Percentiles rank a stretch among this genome's conserved stretches.
Evolutionary conservation across 768 basidiomycete species (phyloP).

Genomic region (Pisolithus tinctorius): DNA sequence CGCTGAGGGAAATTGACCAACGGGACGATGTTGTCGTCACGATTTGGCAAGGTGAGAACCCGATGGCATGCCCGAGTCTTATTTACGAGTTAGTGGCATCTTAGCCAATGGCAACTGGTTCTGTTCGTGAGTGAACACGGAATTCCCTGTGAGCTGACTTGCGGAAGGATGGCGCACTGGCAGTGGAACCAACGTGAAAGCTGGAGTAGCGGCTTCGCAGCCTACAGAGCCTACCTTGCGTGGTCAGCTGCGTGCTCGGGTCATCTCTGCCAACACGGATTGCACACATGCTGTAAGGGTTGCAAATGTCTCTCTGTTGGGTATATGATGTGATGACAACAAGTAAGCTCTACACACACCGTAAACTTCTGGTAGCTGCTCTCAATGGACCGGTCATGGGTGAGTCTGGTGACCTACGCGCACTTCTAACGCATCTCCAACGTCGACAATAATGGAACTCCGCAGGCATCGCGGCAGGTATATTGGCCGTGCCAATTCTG

Average conservation of each 20-base stretch:
- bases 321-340: neutral
- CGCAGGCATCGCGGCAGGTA: conserved; percentile 62
- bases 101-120: conserved; percentile 66
- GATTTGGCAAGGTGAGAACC: conserved; percentile 52
- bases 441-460: neutral
- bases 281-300: conserved; percentile 54
- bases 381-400: conserved; percentile 75
- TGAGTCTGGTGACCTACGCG: conserved; percentile 19
- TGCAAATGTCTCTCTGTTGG: neutral
- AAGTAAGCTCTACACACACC: conserved; percentile 56
- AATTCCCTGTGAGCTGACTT: neutral
- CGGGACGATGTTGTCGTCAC: conserved; percentile 59
- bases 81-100: neutral
- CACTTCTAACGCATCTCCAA: neutral
- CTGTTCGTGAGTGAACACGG: conserved; percentile 49
- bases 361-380: conserved; percentile 64
- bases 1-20: conserved; percentile 50
- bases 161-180: neutral
- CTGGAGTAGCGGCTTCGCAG: conserved; percentile 2
- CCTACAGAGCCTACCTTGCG: conserved; percentile 29
- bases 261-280: conserved; percentile 50
- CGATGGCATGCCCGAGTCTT: neutral
- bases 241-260: conserved; percentile 38
- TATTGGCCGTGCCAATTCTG: neutral
- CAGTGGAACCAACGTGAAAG: conserved; percentile 57